Conservation (phyloP, 129 eudicot genomes). For the Chrysanthemum seticuspe region DNA sequence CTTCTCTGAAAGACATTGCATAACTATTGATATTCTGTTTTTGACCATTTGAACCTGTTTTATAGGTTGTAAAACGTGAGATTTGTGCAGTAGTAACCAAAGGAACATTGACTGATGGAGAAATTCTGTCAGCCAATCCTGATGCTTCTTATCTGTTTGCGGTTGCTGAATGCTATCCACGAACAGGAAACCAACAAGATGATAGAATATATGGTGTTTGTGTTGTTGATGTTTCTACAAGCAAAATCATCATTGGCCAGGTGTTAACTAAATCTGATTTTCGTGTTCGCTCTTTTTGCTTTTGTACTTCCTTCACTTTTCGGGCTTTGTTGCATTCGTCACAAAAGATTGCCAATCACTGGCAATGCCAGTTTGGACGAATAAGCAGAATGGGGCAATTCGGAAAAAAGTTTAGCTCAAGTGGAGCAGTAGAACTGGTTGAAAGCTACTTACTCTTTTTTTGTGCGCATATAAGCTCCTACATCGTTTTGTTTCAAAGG, state of each 20-base stretch:
- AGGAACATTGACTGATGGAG: conserved; percentile 96
- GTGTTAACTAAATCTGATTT: conserved; percentile 21
- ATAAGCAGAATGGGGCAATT: neutral
- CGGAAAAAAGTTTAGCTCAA: neutral
- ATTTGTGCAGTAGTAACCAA: conserved; percentile 92
- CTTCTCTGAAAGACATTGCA: neutral
- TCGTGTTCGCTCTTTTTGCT: neutral
- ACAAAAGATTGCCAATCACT: conserved; percentile 3
- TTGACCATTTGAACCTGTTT: conserved; percentile 16
- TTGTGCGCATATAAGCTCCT: neutral
- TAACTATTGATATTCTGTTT: neutral
- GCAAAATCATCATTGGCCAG: conserved; percentile 90
- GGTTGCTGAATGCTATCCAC: conserved; percentile 61
- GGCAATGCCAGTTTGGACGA: too few species aligned
- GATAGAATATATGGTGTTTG: conserved; percentile 73
- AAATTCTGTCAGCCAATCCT: conserved; percentile 69
- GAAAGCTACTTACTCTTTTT: neutral
- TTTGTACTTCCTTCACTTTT: conserved; percentile 12
- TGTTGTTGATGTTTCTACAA: conserved; percentile 76
- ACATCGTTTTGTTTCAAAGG: neutral
- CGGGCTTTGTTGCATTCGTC: conserved; percentile 2
- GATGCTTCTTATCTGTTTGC: conserved; percentile 90
- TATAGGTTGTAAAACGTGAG: conserved; percentile 94
- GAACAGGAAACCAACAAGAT: conserved; percentile 39
- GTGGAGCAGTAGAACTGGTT: neutral